Percentiles rank a stretch among this genome's conserved stretches.
Evolutionary conservation across 2,329 filamentous ascomycete genomes (phyloP).

Genomic region (Pezizomycotina sp.): DNA sequence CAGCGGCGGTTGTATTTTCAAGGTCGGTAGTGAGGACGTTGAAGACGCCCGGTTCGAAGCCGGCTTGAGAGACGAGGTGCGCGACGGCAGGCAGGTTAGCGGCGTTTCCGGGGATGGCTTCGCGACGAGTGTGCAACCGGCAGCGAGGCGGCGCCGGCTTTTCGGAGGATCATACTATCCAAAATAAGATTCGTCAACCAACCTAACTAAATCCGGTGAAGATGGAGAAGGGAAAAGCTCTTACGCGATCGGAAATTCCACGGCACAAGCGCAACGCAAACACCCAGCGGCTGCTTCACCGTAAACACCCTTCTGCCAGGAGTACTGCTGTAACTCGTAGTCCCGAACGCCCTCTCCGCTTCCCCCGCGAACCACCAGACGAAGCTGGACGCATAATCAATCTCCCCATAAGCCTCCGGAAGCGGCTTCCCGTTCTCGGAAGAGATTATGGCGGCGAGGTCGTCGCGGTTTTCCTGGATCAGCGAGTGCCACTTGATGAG

Average conservation of each 20-base stretch:
- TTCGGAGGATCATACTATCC: slow-evolving; percentile 47
- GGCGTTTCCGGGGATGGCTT: slow-evolving; percentile 89
- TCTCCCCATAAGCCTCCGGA: slow-evolving; percentile 56
- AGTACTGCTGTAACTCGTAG: slow-evolving; percentile 53
- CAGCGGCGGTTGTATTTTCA: slow-evolving; percentile 63
- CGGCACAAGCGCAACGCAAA: slow-evolving; percentile 68
- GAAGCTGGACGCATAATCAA: slow-evolving; percentile 56
- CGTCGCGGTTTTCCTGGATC: slow-evolving; percentile 60
- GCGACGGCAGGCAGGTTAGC: slow-evolving; percentile 70
- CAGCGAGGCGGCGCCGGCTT: slow-evolving; percentile 64
- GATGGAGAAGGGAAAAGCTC: not conserved
- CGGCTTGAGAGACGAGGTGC: slow-evolving; percentile 76
- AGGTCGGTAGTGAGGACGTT: slow-evolving; percentile 67
- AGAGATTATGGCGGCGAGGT: slow-evolving; percentile 67
- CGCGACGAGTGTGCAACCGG: slow-evolving; percentile 85
- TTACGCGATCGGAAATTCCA: slow-evolving; percentile 26
- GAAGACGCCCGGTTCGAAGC: slow-evolving; percentile 69
- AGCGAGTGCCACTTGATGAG: slow-evolving; percentile 69
- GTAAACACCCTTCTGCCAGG: slow-evolving; percentile 61
- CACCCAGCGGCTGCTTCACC: slow-evolving; percentile 67
- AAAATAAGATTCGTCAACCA: slow-evolving; percentile 4
- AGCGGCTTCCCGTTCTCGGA: slow-evolving; percentile 82
- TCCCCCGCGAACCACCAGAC: slow-evolving; percentile 72
- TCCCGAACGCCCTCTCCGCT: slow-evolving; percentile 56
- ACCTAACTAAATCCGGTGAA: slow-evolving; percentile 11